Base-by-base conservation (phyloP, 805 yeast genomes). In the Kodamaea restingae region DNA sequence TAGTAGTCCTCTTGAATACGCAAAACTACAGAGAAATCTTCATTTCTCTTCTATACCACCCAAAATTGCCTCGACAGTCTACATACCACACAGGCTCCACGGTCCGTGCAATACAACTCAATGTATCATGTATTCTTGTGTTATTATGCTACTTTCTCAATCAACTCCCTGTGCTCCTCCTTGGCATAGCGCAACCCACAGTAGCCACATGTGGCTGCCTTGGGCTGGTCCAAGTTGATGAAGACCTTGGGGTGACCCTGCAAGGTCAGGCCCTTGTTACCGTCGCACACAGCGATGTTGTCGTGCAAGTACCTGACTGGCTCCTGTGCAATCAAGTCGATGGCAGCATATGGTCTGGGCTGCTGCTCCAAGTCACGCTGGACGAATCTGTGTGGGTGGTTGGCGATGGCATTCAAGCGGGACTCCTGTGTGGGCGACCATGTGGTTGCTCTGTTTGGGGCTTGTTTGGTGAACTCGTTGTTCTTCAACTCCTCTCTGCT, bases 191-290 rank as follows among this genome's bases (percentile, higher is more conserved):
- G 73, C 51, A 78, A 69, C 3, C 88, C 88, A 64, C 95, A 86
- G 69, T 86, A 86, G 7, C 87, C 87, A 65, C 95, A 86, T 14
- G 84, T 69, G 37, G 78, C 76, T 10, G 84, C 73, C 44, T 79
- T 77, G 29, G 87, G 83, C 56, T 78, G 80, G 59, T 86, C 95
- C 55, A 87, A 73, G 61, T 85, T 85, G 61, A 86, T 85, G 59
- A 65, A 86, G 15, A 86, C 78, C 59, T 81, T 83, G 32, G 95
- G 95, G 59, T 86, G 95, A 14, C 95, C 95, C 51, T 79, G 84
- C 52, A 76, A 78, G 15, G 71, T 68, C 42, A 66, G 69, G 8
- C 84, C 84, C 50, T 71, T 79, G 49, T 84, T 81, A 28, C 95
- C 95, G 52, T 84, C 86, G 59, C 95, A 87, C 12, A 82, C 91